A percentile compares a stretch with the other conserved stretches of the same genome.
These are phyloP conservation scores for Fusarium sp. DNA, from an alignment of 2,329 filamentous ascomycete species.

Conservation along the genomic window DNA sequence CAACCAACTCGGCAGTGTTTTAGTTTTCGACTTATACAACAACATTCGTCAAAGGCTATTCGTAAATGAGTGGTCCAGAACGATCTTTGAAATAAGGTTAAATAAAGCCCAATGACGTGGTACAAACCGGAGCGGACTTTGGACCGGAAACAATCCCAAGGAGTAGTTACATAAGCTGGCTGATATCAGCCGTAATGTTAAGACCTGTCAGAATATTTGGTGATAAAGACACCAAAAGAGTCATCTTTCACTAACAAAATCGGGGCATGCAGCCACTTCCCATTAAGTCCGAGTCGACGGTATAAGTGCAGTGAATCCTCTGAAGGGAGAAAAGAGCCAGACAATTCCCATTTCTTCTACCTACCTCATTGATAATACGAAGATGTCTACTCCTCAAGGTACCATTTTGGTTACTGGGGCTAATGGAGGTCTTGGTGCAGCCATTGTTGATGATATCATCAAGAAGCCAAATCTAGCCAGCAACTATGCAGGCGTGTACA, in stretches of 20 bases:
- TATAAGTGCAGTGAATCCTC: conserved; percentile 33
- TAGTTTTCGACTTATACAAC: not conserved
- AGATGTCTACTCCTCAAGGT: conserved; percentile 44
- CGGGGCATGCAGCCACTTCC: not conserved
- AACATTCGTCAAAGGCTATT: too few relatives aligned
- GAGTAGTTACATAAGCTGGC: conserved; percentile 25
- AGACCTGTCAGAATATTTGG: not conserved
- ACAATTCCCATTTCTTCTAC: not conserved
- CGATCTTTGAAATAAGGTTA: not conserved
- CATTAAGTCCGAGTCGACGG: not conserved
- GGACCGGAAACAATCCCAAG: not conserved
- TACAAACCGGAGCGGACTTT: not conserved
- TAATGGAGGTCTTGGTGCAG: conserved; percentile 57
- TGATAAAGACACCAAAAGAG: not conserved
- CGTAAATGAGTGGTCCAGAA: too few relatives aligned
- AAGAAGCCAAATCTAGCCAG: conserved; percentile 49
- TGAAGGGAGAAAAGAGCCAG: not conserved
- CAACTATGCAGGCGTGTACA: conserved; percentile 54
- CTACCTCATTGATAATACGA: not conserved
- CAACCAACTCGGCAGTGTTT: too few relatives aligned
- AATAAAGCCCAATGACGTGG: not conserved
- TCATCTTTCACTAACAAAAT: conserved; percentile 28
- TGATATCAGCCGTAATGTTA: conserved; percentile 46
- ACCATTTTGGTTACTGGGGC: conserved; percentile 56
- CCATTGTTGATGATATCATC: conserved; percentile 52